Percentiles rank a stretch among this genome's conserved stretches.
phyloP scores from a whole-genome alignment of 202 grass and related monocot genomes.

The Brachypodium distachyon region DNA sequence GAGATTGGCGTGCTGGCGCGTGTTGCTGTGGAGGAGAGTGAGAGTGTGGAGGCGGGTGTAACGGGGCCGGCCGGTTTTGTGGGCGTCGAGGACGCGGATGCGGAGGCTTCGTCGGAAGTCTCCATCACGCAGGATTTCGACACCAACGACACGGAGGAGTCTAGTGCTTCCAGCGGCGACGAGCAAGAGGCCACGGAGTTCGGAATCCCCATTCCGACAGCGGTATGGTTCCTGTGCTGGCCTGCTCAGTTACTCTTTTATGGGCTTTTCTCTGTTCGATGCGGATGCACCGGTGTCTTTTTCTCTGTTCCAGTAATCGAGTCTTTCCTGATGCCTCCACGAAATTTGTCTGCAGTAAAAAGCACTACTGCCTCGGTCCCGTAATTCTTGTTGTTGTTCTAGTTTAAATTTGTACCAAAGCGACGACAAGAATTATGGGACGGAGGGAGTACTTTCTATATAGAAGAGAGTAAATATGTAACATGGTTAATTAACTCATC shows the following conservation, averaged over 20 bases:
- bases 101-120: constrained; percentile 13
- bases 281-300: background rate
- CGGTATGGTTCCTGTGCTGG: constrained; percentile 32
- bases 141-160: constrained; percentile 38
- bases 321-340: background rate
- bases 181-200: constrained; percentile 25
- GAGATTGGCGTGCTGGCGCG: background rate
- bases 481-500: background rate
- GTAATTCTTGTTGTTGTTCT: too few relatives aligned
- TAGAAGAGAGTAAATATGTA: background rate
- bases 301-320: background rate
- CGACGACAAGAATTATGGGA: too few relatives aligned
- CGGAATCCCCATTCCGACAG: background rate
- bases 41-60: background rate
- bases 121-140: constrained; percentile 38
- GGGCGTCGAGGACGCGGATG: constrained; percentile 1
- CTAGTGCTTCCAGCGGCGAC: constrained; percentile 38
- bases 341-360: background rate
- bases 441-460: too few relatives aligned
- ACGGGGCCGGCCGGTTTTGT: constrained; percentile 12
- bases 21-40: background rate
- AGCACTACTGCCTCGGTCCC: too few relatives aligned
- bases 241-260: background rate
- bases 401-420: too few relatives aligned
- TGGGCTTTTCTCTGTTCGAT: background rate